Percentiles rank a stretch among this genome's conserved stretches.
These are phyloP conservation scores for Aciculosporium take DNA, from an alignment of 2,329 filamentous ascomycete genomes.

Conservation along the genomic window DNA sequence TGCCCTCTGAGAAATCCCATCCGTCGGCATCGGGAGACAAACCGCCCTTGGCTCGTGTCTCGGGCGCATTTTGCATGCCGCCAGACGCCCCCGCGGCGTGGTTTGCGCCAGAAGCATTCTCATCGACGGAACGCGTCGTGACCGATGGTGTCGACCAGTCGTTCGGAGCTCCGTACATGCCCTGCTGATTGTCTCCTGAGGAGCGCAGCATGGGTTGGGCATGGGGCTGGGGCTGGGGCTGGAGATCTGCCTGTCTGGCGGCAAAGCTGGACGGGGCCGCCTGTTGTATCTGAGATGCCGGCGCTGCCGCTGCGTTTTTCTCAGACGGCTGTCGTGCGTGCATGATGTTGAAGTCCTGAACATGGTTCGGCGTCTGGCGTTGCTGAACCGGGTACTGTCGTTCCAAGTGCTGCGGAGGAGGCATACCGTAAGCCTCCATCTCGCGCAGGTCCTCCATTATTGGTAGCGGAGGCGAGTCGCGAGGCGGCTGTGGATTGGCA, in stretches of 20 bases:
- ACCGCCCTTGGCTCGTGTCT: conserved; percentile 31
- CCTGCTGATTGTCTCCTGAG: conserved; percentile 32
- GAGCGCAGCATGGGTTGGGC: conserved; percentile 39
- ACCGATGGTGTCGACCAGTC: conserved; percentile 22
- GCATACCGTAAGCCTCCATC: conserved; percentile 35
- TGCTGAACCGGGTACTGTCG: conserved; percentile 25
- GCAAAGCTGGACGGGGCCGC: conserved; percentile 18
- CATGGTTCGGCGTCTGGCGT: conserved; percentile 38
- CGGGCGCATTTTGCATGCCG: conserved; percentile 25
- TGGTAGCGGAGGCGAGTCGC: conserved; percentile 45
- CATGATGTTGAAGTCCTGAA: conserved; percentile 36
- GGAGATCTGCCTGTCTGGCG: conserved; percentile 24
- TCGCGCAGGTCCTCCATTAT: conserved; percentile 46
- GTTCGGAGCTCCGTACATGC: conserved; percentile 22
- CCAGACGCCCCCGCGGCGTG: conserved; percentile 26
- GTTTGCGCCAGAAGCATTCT: conserved; percentile 18
- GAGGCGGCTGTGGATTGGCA: conserved; percentile 50
- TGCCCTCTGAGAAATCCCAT: conserved; percentile 85
- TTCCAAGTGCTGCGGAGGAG: conserved; percentile 26
- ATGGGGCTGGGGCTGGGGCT: conserved; percentile 31
- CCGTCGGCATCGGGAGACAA: conserved; percentile 48
- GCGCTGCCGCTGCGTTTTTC: conserved; percentile 52
- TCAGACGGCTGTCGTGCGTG: conserved; percentile 37
- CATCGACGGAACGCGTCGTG: conserved; percentile 21
- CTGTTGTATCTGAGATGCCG: conserved; percentile 41